These are phyloP conservation scores for Talaromyces sp. DNA, from an alignment of 2,329 filamentous ascomycete species.

Conservation along the genomic window DNA sequence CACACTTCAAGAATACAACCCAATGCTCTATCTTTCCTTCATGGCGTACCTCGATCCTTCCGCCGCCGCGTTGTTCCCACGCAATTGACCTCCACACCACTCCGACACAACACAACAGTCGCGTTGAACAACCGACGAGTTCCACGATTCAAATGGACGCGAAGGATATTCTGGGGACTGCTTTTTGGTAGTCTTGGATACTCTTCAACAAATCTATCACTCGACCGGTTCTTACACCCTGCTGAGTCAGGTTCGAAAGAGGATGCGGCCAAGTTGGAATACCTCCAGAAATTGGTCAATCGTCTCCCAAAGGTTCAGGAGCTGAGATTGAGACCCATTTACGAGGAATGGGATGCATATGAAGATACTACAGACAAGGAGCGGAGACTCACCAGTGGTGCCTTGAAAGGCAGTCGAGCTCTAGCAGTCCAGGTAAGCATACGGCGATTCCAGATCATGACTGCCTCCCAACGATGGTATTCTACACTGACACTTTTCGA, in stretches of 20 bases:
- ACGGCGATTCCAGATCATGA: background rate
- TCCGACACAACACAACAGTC: slow-evolving; percentile 12
- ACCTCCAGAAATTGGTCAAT: slow-evolving; percentile 33
- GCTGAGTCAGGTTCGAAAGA: slow-evolving; percentile 33
- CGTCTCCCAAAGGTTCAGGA: slow-evolving; percentile 35
- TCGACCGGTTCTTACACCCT: slow-evolving; percentile 25
- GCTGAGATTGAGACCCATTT: slow-evolving; percentile 38
- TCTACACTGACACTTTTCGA: background rate
- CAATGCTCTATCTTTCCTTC: background rate
- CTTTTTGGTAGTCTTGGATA: slow-evolving; percentile 35
- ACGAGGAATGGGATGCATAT: slow-evolving; percentile 39
- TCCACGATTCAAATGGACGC: slow-evolving; percentile 30
- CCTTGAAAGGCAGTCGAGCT: slow-evolving; percentile 39
- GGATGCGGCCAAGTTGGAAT: slow-evolving; percentile 29
- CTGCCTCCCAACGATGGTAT: background rate
- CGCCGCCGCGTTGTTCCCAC: background rate
- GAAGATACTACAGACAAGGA: slow-evolving; percentile 34
- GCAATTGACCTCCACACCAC: background rate
- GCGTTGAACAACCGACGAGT: slow-evolving; percentile 16
- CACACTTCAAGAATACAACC: background rate
- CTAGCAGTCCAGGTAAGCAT: slow-evolving; percentile 39
- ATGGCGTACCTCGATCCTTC: background rate
- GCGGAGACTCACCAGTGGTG: slow-evolving; percentile 37
- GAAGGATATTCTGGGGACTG: slow-evolving; percentile 33
- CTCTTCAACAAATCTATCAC: slow-evolving; percentile 25